Evolutionary conservation across 495 filamentous ascomycete species (phyloP).

Genomic region (Neurospora sp.): DNA sequence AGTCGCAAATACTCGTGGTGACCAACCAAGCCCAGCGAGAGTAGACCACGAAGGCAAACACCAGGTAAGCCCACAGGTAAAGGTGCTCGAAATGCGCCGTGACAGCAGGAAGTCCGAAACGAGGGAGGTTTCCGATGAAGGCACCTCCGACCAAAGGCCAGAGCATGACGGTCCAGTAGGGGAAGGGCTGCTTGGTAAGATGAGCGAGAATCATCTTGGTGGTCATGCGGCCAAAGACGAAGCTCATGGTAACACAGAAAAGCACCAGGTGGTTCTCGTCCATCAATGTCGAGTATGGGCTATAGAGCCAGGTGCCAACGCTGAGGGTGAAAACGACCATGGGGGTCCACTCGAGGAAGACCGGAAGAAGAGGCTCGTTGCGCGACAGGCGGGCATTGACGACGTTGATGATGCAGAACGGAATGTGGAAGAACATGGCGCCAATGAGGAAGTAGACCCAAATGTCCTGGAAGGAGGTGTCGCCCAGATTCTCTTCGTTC

Average conservation of each 20-base stretch:
- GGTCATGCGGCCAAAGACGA: constrained; percentile 98
- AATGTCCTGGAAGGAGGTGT: constrained; percentile 66
- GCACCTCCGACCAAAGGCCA: constrained; percentile 78
- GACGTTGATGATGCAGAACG: constrained; percentile 73
- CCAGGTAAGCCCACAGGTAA: constrained; percentile 75
- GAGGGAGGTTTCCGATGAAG: constrained; percentile 70
- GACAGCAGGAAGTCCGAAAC: constrained; percentile 55
- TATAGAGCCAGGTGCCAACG: constrained; percentile 76
- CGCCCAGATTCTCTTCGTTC: constrained; percentile 45
- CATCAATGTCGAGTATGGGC: constrained; percentile 71
- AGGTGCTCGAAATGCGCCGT: constrained; percentile 56
- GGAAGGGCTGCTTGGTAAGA: constrained; percentile 85
- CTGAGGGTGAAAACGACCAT: constrained; percentile 69
- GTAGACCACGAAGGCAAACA: constrained; percentile 74
- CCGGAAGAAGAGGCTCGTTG: constrained; percentile 66
- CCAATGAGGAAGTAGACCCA: constrained; percentile 72
- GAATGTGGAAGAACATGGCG: constrained; percentile 76
- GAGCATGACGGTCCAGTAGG: constrained; percentile 90
- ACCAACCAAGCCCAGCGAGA: constrained; percentile 87
- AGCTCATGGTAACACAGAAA: constrained; percentile 87
- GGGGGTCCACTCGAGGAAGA: constrained; percentile 92
- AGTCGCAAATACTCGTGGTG: constrained; percentile 83
- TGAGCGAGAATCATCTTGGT: constrained; percentile 99
- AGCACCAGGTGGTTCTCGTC: constrained; percentile 76
- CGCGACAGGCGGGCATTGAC: constrained; percentile 60